Conservation (phyloP, 2,329 filamentous ascomycete species). For the Fusarium sp. region DNA sequence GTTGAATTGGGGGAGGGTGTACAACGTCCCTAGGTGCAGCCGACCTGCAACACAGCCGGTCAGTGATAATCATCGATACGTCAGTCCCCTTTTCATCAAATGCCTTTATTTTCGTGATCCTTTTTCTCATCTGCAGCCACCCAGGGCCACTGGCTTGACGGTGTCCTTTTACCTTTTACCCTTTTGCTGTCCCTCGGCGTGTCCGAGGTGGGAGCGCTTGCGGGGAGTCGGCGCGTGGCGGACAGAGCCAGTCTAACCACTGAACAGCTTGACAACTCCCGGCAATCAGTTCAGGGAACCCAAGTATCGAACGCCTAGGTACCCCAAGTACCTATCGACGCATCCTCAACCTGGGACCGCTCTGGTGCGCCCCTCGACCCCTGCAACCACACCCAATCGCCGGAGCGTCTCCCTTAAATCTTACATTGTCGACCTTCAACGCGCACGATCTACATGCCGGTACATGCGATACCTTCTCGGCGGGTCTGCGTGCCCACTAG, state of each 20-base stretch:
- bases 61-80: constrained; percentile 16
- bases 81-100: constrained; percentile 4
- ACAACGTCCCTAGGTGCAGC: constrained; percentile 24
- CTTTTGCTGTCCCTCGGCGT: constrained; percentile 27
- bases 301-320: neutral
- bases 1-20: constrained; percentile 24
- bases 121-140: constrained; percentile 16
- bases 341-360: constrained; percentile 10
- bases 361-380: neutral
- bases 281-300: constrained; percentile 1
- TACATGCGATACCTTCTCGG: constrained; percentile 1
- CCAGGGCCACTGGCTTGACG: neutral
- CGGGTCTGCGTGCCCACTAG: neutral
- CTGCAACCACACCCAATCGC: neutral
- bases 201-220: constrained; percentile 35
- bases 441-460: neutral
- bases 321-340: constrained; percentile 14
- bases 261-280: constrained; percentile 24
- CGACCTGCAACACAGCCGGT: neutral
- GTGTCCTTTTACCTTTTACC: constrained; percentile 7
- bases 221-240: constrained; percentile 34
- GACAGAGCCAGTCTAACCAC: constrained; percentile 25
- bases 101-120: neutral
- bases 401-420: neutral
- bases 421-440: neutral